A percentile compares a stretch with the other conserved stretches of the same genome.
phyloP scores from a whole-genome alignment of 805 yeast genomes.

The Dipodascus albidus region DNA sequence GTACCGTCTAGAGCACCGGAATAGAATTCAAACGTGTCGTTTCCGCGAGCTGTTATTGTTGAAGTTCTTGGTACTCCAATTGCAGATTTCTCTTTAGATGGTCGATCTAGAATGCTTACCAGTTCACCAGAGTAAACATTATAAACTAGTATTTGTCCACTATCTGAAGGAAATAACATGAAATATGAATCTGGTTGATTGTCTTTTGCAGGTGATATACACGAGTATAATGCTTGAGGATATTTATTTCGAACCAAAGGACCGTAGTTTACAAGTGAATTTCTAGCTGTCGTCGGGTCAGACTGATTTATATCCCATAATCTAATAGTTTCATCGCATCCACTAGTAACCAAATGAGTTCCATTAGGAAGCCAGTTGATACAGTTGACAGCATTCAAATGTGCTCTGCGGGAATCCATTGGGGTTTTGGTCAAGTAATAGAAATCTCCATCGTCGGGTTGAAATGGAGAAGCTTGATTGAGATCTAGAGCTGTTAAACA shows the following conservation, averaged over 20 bases:
- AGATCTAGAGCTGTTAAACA: slow-evolving; percentile 51
- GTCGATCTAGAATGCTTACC: slow-evolving; percentile 24
- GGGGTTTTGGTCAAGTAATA: slow-evolving; percentile 18
- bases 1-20: slow-evolving; percentile 63
- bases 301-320: slow-evolving; percentile 62
- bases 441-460: slow-evolving; percentile 31
- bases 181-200: slow-evolving; percentile 45
- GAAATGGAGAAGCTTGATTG: slow-evolving; percentile 17
- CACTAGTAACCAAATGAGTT: slow-evolving; percentile 48
- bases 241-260: slow-evolving; percentile 61
- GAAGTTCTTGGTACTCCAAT: slow-evolving; percentile 31
- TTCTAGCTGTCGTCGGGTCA: slow-evolving; percentile 29
- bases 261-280: slow-evolving; percentile 63
- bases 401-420: slow-evolving; percentile 41
- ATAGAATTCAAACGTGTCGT: slow-evolving; percentile 34
- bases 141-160: slow-evolving; percentile 54
- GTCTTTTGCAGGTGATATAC: slow-evolving; percentile 34
- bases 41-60: slow-evolving; percentile 38
- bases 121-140: slow-evolving; percentile 52
- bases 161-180: slow-evolving; percentile 63
- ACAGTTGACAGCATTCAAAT: slow-evolving; percentile 70
- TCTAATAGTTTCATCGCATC: slow-evolving; percentile 69
- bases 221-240: slow-evolving; percentile 44
- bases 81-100: slow-evolving; percentile 30
- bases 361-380: slow-evolving; percentile 65